Conservation (phyloP, 108 stramenopile genomes). For the Hondaea fermentalgiana region DNA sequence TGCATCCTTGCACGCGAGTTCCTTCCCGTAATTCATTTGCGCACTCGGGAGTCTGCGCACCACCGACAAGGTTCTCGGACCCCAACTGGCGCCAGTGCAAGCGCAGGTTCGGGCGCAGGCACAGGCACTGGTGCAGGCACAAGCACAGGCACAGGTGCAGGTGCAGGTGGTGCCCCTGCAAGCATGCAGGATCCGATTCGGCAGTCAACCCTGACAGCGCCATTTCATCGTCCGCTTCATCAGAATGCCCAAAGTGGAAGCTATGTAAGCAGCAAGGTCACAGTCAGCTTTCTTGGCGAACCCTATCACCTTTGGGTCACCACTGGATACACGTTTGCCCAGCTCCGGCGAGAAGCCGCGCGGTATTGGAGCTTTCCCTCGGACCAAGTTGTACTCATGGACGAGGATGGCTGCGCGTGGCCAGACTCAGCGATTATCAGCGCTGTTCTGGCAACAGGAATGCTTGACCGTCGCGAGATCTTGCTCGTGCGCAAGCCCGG, state of each 20-base stretch:
- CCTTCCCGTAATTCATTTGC: not conserved
- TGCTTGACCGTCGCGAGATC: not conserved
- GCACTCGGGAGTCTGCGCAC: not conserved
- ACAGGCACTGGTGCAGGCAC: not conserved
- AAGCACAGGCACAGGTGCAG: not conserved
- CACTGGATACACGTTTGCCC: slow-evolving; percentile 5
- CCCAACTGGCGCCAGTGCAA: no score
- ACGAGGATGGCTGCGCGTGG: not conserved
- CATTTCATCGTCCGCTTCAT: not conserved
- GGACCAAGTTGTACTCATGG: not conserved
- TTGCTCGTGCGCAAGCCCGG: not conserved
- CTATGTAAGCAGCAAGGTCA: not conserved
- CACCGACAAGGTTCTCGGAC: not conserved
- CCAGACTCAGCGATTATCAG: not conserved
- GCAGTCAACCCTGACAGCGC: no score
- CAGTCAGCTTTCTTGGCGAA: not conserved
- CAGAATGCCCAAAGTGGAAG: not conserved
- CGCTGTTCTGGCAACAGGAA: not conserved
- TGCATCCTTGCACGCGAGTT: not conserved
- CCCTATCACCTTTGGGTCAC: not conserved
- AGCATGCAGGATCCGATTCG: not conserved
- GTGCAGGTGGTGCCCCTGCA: not conserved
- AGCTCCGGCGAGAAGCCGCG: not conserved
- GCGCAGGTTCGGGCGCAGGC: not conserved
- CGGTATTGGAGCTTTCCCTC: slow-evolving; percentile 1